phyloP scores from a whole-genome alignment of 2,329 filamentous ascomycete species.

The Paecilomyces variotii region DNA sequence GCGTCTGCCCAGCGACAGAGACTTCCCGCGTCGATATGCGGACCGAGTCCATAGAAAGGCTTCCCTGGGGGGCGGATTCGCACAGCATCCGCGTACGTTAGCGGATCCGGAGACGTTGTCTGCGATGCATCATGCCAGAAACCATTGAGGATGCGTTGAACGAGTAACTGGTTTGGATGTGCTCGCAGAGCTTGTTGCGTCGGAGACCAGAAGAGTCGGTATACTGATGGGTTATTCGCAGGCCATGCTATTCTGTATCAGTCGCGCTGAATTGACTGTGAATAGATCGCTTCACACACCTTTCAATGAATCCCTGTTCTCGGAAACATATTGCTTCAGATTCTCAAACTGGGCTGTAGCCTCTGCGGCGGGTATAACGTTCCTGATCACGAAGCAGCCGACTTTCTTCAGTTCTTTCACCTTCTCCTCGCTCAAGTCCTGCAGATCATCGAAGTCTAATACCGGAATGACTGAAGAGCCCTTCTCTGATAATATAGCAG shows the following conservation, averaged over 20 bases:
- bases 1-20: constrained; percentile 37
- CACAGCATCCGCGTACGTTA: constrained; percentile 34
- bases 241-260: constrained; percentile 10
- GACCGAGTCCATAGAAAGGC: constrained; percentile 34
- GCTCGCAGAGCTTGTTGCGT: constrained; percentile 32
- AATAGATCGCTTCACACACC: not conserved
- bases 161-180: constrained; percentile 29
- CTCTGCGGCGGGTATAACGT: constrained; percentile 8
- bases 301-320: constrained; percentile 26
- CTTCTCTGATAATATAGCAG: not conserved
- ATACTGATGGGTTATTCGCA: constrained; percentile 29
- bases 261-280: not conserved
- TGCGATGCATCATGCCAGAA: constrained; percentile 29
- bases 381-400: constrained; percentile 12
- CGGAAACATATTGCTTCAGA: constrained; percentile 24
- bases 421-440: constrained; percentile 3
- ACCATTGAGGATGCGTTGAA: constrained; percentile 31
- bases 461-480: constrained; percentile 23
- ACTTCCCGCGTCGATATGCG: constrained; percentile 39
- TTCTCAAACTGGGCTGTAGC: constrained; percentile 12
- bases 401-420: constrained; percentile 7
- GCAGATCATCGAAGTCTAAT: constrained; percentile 20
- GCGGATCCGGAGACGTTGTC: constrained; percentile 24
- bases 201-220: constrained; percentile 31
- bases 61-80: constrained; percentile 32